Evolutionary conservation across 2,329 filamentous ascomycete genomes (phyloP).

Genomic region (Orbilia oligospora): DNA sequence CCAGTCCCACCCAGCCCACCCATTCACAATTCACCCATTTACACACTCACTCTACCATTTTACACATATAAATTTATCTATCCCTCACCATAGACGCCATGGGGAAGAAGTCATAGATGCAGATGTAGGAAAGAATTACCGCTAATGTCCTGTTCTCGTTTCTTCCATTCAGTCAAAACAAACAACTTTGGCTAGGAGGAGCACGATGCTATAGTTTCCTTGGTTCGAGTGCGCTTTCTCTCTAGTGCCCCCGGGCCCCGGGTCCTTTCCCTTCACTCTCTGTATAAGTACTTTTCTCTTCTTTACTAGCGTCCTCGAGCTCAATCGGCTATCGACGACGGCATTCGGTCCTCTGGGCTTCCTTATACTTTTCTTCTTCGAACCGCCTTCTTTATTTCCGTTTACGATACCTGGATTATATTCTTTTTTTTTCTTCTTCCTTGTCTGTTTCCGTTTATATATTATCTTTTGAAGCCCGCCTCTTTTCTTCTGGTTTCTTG

Average conservation of each 20-base stretch:
- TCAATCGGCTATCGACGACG: conserved; percentile 14
- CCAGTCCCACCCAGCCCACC: conserved; percentile 14
- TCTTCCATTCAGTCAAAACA: conserved; percentile 26
- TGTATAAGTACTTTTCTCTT: conserved; percentile 32
- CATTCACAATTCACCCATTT: conserved; percentile 18
- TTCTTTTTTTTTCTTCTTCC: not conserved
- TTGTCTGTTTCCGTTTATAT: conserved; percentile 6
- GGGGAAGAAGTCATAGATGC: conserved; percentile 25
- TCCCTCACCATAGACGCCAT: conserved; percentile 6
- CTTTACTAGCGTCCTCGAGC: conserved; percentile 12
- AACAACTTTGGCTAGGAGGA: conserved; percentile 29
- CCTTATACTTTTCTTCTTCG: conserved; percentile 10
- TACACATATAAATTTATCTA: not conserved
- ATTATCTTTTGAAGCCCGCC: not conserved
- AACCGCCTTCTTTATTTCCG: conserved; percentile 2
- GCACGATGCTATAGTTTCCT: conserved; percentile 24
- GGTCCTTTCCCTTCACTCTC: conserved; percentile 20
- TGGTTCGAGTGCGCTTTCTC: conserved; percentile 22
- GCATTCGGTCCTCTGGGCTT: conserved; percentile 16
- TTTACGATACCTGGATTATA: conserved; percentile 36
- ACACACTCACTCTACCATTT: conserved; percentile 12
- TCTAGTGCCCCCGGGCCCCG: conserved; percentile 12
- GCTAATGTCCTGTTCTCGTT: conserved; percentile 28
- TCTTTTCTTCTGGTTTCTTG: not conserved
- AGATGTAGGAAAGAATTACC: conserved; percentile 21